Conservation (phyloP, 2,329 filamentous ascomycete species). For the Calonectria ilicicola region DNA sequence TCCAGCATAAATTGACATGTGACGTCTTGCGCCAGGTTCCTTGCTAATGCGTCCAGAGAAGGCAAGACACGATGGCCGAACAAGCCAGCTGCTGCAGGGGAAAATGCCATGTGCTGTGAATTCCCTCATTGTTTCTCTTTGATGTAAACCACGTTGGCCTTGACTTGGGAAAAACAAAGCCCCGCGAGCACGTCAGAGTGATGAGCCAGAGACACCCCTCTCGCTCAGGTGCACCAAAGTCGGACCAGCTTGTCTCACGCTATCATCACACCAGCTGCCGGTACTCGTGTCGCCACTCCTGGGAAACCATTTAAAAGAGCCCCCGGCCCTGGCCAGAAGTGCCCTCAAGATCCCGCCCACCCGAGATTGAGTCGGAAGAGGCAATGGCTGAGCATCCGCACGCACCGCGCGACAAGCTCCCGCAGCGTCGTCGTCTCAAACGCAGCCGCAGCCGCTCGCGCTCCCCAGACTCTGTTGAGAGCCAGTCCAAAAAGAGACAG, state of each 20-base stretch:
- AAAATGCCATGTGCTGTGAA: not conserved
- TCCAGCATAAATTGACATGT: constrained; percentile 10
- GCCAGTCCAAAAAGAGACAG: constrained; percentile 5
- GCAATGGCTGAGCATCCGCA: constrained; percentile 1
- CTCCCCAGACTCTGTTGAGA: not conserved
- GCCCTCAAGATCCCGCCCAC: not conserved
- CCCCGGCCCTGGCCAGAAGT: not conserved
- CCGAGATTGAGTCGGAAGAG: not conserved
- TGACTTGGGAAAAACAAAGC: not conserved
- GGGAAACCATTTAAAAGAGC: not conserved
- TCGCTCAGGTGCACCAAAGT: not conserved
- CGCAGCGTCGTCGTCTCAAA: not conserved
- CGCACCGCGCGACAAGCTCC: not conserved
- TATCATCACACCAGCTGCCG: not conserved
- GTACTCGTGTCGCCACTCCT: not conserved
- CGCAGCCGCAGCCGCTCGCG: constrained; percentile 10
- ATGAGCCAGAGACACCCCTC: not conserved
- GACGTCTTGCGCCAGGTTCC: not conserved
- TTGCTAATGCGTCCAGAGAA: not conserved
- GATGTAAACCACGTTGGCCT: not conserved
- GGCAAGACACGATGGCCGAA: not conserved
- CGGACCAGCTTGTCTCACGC: not conserved
- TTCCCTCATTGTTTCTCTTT: not conserved
- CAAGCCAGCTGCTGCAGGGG: not conserved
- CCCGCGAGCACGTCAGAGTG: not conserved